Evolutionary conservation across 495 filamentous ascomycete genomes (phyloP).

Genomic region (Aspergillus bridgeri): DNA sequence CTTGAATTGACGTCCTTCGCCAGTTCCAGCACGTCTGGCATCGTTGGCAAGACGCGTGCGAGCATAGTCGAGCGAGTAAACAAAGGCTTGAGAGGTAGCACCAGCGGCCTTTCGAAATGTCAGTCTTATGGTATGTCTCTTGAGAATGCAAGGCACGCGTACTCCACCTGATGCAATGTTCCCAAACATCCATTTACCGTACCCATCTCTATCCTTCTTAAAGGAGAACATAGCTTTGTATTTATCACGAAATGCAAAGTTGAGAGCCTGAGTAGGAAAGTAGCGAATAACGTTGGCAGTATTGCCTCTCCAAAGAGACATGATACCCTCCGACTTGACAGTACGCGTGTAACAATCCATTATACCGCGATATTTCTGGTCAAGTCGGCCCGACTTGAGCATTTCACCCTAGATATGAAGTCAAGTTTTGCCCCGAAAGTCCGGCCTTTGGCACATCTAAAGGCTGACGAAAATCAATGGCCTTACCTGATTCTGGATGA

Average conservation of each 20-base stretch:
- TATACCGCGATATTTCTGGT: conserved; percentile 95
- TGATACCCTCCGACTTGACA: conserved; percentile 68
- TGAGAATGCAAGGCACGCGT: conserved; percentile 44
- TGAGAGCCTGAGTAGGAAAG: conserved; percentile 99
- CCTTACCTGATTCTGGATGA: conserved; percentile 99
- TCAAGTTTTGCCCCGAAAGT: too few species aligned
- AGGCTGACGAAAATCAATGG: too few species aligned
- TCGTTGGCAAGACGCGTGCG: conserved; percentile 99
- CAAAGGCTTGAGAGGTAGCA: conserved; percentile 99
- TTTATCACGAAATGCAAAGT: conserved; percentile 99
- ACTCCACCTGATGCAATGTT: conserved; percentile 99
- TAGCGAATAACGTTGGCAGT: conserved; percentile 99
- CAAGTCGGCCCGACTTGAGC: conserved; percentile 96
- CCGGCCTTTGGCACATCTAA: too few species aligned
- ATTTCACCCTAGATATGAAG: conserved; percentile 99
- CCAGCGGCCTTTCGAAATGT: conserved; percentile 68
- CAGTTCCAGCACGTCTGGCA: conserved; percentile 89
- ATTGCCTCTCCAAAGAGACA: conserved; percentile 98
- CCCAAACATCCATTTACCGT: conserved; percentile 98
- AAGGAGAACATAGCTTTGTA: conserved; percentile 99
- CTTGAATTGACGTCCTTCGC: conserved; percentile 99
- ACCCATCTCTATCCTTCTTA: conserved; percentile 99
- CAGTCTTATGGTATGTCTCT: too few species aligned
- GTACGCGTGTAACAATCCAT: conserved; percentile 91
- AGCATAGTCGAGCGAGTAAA: conserved; percentile 99